phyloP scores from a whole-genome alignment of 1,284 basidiomycete genomes.

The Marasmius sp. region DNA sequence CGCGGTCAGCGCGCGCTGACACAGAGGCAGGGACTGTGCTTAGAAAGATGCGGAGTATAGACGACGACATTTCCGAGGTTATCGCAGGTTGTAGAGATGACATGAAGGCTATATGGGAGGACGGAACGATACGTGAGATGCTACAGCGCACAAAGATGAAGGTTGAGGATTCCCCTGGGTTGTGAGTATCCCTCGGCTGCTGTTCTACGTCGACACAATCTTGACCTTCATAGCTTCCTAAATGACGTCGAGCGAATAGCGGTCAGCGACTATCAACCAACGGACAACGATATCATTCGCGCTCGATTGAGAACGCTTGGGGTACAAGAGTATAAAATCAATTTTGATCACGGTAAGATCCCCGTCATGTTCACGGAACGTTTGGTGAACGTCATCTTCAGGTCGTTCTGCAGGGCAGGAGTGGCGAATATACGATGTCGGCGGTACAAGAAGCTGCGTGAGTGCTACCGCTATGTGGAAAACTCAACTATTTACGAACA shows the following conservation, averaged over 20 bases:
- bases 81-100: constrained; percentile 62
- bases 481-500: not conserved
- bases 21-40: constrained; percentile 14
- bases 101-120: constrained; percentile 66
- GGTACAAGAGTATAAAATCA: constrained; percentile 70
- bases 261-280: constrained; percentile 56
- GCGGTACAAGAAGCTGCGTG: constrained; percentile 68
- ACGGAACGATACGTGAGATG: constrained; percentile 55
- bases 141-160: constrained; percentile 48
- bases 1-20: constrained; percentile 6
- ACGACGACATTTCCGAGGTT: constrained; percentile 55
- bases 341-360: constrained; percentile 59
- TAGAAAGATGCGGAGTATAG: constrained; percentile 38
- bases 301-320: constrained; percentile 71
- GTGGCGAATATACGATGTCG: constrained; percentile 75
- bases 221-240: constrained; percentile 44
- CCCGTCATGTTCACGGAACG: constrained; percentile 13
- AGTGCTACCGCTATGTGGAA: constrained; percentile 21
- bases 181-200: constrained; percentile 46
- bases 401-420: constrained; percentile 50
- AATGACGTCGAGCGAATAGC: constrained; percentile 67
- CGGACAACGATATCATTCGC: constrained; percentile 70
- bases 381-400: constrained; percentile 16
- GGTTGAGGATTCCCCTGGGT: constrained; percentile 66
- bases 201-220: not conserved